Evolutionary conservation across 768 basidiomycete genomes (phyloP).

Genomic region (Auriscalpium microsporum): DNA sequence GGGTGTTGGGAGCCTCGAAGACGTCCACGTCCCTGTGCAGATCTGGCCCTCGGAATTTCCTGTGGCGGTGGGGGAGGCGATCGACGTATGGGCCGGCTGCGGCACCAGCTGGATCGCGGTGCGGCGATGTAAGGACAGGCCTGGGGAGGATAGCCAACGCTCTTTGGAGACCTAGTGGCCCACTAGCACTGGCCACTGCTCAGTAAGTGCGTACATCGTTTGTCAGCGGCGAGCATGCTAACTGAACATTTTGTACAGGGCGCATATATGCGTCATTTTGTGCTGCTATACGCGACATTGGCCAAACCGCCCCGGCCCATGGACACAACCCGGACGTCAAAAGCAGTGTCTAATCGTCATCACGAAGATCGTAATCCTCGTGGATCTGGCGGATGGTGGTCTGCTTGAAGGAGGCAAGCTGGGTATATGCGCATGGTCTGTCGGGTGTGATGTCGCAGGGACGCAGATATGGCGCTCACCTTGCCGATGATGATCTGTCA

Average conservation of each 20-base stretch:
- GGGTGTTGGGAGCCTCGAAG: slow-evolving; percentile 52
- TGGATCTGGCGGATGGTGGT: slow-evolving; percentile 71
- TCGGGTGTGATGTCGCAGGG: not conserved
- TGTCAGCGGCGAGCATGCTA: too few relatives aligned
- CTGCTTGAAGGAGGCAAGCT: slow-evolving; percentile 68
- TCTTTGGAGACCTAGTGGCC: too few relatives aligned
- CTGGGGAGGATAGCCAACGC: too few relatives aligned
- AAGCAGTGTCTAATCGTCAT: slow-evolving; percentile 35
- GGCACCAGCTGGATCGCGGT: slow-evolving; percentile 42
- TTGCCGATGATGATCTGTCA: slow-evolving; percentile 69
- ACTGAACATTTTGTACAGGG: too few relatives aligned
- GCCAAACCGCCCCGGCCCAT: too few relatives aligned
- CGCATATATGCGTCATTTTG: too few relatives aligned
- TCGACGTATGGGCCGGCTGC: slow-evolving; percentile 39
- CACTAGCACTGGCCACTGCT: too few relatives aligned
- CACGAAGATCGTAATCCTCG: slow-evolving; percentile 55
- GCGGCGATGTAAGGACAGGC: not conserved
- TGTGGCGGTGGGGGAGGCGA: not conserved
- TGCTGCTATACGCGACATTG: too few relatives aligned
- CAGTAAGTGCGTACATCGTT: too few relatives aligned
- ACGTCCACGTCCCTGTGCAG: slow-evolving; percentile 40
- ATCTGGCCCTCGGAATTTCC: slow-evolving; percentile 39
- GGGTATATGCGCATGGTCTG: slow-evolving; percentile 9
- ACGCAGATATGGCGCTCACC: slow-evolving; percentile 26
- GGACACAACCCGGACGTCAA: too few relatives aligned